These are phyloP conservation scores for Pseudozyma tsukubaensis DNA, from an alignment of 1,284 basidiomycete genomes.

Conservation along the genomic window DNA sequence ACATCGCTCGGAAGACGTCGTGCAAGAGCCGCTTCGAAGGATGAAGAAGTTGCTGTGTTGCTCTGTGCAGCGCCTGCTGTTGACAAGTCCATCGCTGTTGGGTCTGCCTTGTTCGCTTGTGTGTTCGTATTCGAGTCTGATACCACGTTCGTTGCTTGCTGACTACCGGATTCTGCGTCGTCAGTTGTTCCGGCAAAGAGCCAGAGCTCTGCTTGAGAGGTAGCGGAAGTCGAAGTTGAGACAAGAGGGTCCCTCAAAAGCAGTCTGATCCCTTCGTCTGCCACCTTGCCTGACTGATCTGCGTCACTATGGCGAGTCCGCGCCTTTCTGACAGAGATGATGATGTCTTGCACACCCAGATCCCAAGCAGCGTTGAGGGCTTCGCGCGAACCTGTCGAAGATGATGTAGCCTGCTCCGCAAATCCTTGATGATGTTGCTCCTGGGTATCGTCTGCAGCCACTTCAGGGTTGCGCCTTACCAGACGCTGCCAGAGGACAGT, in stretches of 20 bases:
- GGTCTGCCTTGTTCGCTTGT: neutral
- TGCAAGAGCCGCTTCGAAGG: neutral
- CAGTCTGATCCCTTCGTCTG: neutral
- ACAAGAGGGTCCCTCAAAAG: conserved; percentile 11
- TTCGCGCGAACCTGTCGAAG: neutral
- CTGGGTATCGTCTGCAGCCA: too few relatives aligned
- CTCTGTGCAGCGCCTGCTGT: neutral
- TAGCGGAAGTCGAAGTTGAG: conserved; percentile 1
- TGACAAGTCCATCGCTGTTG: neutral
- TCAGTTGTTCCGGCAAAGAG: conserved; percentile 19
- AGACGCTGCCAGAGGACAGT: conserved; percentile 27
- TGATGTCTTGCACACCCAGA: conserved; percentile 2
- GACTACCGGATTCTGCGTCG: neutral
- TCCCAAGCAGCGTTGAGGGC: conserved; percentile 11
- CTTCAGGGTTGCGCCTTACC: neutral
- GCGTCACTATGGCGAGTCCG: neutral
- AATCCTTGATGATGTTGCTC: neutral
- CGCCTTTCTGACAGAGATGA: conserved; percentile 1
- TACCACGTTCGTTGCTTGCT: too few relatives aligned
- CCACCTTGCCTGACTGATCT: neutral
- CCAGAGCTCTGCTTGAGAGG: conserved; percentile 15
- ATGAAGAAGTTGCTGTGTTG: neutral
- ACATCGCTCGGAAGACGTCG: conserved; percentile 11
- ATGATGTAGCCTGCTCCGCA: neutral
- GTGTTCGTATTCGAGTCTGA: neutral